Conservation (phyloP, 139 green algal genomes). For the Raphidocelis subcapitata region DNA sequence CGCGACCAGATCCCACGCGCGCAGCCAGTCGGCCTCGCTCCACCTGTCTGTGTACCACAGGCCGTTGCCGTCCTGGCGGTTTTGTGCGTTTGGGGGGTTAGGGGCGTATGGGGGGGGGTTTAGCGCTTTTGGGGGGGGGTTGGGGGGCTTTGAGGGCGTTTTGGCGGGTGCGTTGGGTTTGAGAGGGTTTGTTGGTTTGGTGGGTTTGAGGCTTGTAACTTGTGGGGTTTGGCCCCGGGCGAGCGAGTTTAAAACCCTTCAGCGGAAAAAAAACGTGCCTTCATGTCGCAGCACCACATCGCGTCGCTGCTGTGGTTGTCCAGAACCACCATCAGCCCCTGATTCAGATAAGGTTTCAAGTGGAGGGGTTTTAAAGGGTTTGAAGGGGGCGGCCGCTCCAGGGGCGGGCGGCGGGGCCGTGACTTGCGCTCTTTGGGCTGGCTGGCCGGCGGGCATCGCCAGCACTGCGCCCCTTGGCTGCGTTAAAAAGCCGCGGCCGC, state of each 20-base stretch:
- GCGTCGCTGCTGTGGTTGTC: conserved; percentile 26
- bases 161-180: no score
- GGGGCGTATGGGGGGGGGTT: no score
- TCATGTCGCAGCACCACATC: conserved; percentile 10
- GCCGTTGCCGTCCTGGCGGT: conserved; percentile 18
- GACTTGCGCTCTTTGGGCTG: not conserved
- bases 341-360: not conserved
- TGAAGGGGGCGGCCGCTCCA: not conserved
- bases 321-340: conserved; percentile 20
- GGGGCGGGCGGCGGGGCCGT: not conserved
- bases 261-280: no score
- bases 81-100: no score
- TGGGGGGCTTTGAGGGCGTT: no score
- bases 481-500: not conserved
- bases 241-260: no score
- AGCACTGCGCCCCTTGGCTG: not conserved
- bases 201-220: no score
- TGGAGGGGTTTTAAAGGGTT: not conserved
- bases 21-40: conserved; percentile 20
- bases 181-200: no score
- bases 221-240: no score
- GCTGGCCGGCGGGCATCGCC: not conserved
- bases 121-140: no score
- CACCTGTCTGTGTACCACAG: conserved; percentile 26
- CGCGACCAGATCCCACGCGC: conserved; percentile 12